Evolutionary conservation across 1,284 basidiomycete genomes (phyloP).

Genomic region (Cryptococcus floricola): DNA sequence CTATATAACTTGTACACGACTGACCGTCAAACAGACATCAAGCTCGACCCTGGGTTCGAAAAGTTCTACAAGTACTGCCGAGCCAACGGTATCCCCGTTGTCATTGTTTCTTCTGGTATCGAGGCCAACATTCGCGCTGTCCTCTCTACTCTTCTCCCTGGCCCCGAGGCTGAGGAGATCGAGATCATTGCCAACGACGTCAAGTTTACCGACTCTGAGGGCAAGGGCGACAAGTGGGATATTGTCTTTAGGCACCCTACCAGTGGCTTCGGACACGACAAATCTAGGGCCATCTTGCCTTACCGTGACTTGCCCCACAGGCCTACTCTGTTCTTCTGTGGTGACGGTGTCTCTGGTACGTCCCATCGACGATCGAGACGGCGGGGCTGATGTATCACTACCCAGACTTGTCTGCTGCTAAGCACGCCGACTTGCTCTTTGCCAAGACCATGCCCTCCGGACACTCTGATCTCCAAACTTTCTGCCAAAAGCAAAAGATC

Average conservation of each 20-base stretch:
- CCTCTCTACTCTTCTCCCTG: conserved; percentile 69
- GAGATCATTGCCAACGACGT: conserved; percentile 89
- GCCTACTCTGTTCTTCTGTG: conserved; percentile 88
- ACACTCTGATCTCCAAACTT: conserved; percentile 78
- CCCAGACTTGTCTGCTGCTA: conserved; percentile 79
- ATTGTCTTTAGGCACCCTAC: conserved; percentile 84
- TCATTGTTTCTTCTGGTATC: conserved; percentile 94
- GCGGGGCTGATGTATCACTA: background rate
- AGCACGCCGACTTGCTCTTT: conserved; percentile 83
- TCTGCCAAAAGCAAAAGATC: conserved; percentile 57
- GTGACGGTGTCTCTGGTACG: conserved; percentile 85
- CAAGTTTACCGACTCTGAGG: conserved; percentile 52
- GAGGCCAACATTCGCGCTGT: conserved; percentile 79
- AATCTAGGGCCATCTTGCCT: conserved; percentile 82
- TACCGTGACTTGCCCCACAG: conserved; percentile 67
- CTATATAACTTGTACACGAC: background rate
- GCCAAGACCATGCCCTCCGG: conserved; percentile 73
- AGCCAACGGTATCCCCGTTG: conserved; percentile 69
- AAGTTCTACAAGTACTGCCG: conserved; percentile 79
- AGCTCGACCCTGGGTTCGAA: conserved; percentile 80
- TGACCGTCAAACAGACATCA: conserved; percentile 59
- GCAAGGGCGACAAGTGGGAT: conserved; percentile 68
- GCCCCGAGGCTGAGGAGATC: conserved; percentile 68
- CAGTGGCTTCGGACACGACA: conserved; percentile 86
- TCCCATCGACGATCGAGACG: conserved; percentile 5